phyloP scores from a whole-genome alignment of 192 early-diverging fungal genomes.

The Coemansia sp. region DNA sequence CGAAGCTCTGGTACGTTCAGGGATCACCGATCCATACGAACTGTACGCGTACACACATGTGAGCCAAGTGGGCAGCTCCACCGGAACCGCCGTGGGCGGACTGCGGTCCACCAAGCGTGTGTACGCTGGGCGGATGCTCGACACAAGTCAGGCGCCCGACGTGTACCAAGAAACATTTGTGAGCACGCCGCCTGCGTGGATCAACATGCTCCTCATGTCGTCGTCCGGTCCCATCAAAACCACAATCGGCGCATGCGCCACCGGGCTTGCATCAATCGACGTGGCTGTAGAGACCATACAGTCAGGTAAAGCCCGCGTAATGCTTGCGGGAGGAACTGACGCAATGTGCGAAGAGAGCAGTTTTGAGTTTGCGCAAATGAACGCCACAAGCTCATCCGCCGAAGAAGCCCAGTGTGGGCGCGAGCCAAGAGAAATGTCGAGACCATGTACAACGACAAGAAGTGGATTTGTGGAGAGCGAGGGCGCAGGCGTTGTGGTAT shows the following conservation, averaged over 20 bases:
- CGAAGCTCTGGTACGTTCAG: constrained; percentile 85
- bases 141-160: constrained; percentile 84
- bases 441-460: constrained; percentile 86
- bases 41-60: constrained; percentile 94
- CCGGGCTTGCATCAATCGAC: constrained; percentile 87
- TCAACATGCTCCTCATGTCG: constrained; percentile 92
- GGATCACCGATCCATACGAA: constrained; percentile 96
- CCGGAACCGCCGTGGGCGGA: constrained; percentile 88
- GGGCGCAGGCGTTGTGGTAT: constrained; percentile 83
- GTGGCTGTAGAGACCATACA: constrained; percentile 88
- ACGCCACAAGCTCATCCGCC: constrained; percentile 81
- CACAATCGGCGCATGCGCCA: constrained; percentile 88
- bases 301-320: constrained; percentile 86
- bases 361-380: constrained; percentile 97
- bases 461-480: constrained; percentile 94
- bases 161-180: constrained; percentile 96
- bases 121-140: constrained; percentile 76
- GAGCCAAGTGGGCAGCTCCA: constrained; percentile 85
- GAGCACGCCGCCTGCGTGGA: constrained; percentile 94
- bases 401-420: constrained; percentile 81
- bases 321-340: constrained; percentile 88
- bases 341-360: constrained; percentile 87
- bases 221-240: constrained; percentile 85
- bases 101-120: constrained; percentile 69
- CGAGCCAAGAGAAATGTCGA: constrained; percentile 88